A percentile compares a stretch with the other conserved stretches of the same genome.
Conservation (phyloP, 2,329 filamentous ascomycete species). For the Pezicula rhizophila region DNA sequence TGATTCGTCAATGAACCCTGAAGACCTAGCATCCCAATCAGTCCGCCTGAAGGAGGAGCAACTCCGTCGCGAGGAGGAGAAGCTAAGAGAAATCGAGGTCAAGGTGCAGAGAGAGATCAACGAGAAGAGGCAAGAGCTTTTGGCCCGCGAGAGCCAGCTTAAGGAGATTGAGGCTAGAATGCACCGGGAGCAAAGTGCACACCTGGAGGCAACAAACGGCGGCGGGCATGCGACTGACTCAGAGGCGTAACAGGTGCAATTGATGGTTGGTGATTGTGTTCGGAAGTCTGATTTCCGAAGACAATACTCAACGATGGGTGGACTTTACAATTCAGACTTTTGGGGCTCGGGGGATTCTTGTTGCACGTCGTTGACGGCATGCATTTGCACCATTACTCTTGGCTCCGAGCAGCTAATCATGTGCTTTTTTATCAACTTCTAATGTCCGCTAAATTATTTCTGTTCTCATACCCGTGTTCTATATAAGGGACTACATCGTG, state of each 20-base stretch:
- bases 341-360: slow-evolving; percentile 22
- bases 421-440: slow-evolving; percentile 30
- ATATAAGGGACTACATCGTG: slow-evolving; percentile 1
- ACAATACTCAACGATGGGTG: slow-evolving; percentile 9
- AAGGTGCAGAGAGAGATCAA: slow-evolving; percentile 99
- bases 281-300: slow-evolving; percentile 3
- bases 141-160: slow-evolving; percentile 96
- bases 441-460: slow-evolving; percentile 26
- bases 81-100: slow-evolving; percentile 97
- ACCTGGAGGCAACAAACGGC: slow-evolving; percentile 31
- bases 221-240: slow-evolving; percentile 12
- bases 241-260: slow-evolving; percentile 17
- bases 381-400: slow-evolving; percentile 25
- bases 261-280: slow-evolving; percentile 9
- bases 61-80: slow-evolving; percentile 98
- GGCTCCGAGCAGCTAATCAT: slow-evolving; percentile 27
- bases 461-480: slow-evolving; percentile 16
- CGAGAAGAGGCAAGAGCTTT: slow-evolving; percentile 96
- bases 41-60: slow-evolving; percentile 99
- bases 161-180: slow-evolving; percentile 98
- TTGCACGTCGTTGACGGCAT: slow-evolving; percentile 27
- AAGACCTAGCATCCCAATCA: slow-evolving; percentile 93
- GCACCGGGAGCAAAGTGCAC: slow-evolving; percentile 71
- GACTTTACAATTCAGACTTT: slow-evolving; percentile 15
- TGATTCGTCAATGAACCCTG: slow-evolving; percentile 93